Evolutionary conservation across 2,329 filamentous ascomycete genomes (phyloP), one percentile per base, ranked within the genome.

Genomic region (Penicillium griseofulvum): DNA sequence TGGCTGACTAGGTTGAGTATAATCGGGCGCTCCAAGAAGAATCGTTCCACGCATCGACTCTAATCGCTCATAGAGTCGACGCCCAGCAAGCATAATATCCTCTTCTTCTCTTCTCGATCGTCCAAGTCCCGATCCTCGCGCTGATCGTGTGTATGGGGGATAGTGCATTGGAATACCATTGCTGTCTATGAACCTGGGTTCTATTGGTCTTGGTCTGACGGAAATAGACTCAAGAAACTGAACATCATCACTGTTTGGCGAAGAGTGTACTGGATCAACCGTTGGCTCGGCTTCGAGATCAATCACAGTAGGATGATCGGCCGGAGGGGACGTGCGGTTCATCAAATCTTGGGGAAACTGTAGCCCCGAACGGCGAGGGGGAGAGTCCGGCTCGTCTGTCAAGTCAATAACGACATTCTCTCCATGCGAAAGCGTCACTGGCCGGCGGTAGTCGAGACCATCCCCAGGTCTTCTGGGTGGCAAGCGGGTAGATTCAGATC

Each of bases 391-490:
- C 8, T 79, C 78, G 24, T 76, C 70, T 16, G 78, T 80, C 19
- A 81, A 65, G 60, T 81, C 77, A 33, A 81, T 79, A 16, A 50
- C 48, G 9, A 78, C 69, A 47, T 75, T 70, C 43, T 69, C 67
- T 11, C 54, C 56, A 22, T 63, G 50, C n/a, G 67, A 55, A n/a
- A 62, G 73, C 4, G 71, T 74, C 16, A 75, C 69, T 1, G 83
- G 83, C 56, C 81, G 74, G 55, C 83, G 74, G 58, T 76, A 81
- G 59, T 85, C 83, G 42, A 78, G 72, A 4, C 82, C 82, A 71
- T 84, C 80, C n/a, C 82, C 70, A 80, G 58, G 76, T 71, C 56
- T 65, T 62, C 34, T 44, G 41, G 64, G 65, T 65, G 71, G 70
- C 59, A 71, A 58, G 45, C 56, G 71, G 46, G 58, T 60, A 53